These are phyloP conservation scores for Lactifluus piperatus DNA, from an alignment of 768 basidiomycete species.

Conservation along the genomic window DNA sequence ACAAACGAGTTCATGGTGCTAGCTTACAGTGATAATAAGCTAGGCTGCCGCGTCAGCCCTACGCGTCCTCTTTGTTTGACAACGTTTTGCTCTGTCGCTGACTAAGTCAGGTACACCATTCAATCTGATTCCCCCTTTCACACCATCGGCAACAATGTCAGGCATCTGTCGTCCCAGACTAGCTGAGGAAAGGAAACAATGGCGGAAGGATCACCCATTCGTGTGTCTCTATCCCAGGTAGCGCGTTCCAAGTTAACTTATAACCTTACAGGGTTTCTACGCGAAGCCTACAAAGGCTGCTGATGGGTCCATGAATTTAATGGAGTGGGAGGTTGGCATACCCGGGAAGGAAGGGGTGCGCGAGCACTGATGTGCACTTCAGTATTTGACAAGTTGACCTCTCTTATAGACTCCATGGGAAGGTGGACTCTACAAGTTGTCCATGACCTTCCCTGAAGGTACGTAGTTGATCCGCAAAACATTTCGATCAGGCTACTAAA, in stretches of 20 bases:
- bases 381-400: not conserved
- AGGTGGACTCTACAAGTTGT: slow-evolving; percentile 87
- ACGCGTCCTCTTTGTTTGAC: slow-evolving; percentile 17
- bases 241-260: not conserved
- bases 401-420: slow-evolving; percentile 85
- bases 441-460: slow-evolving; percentile 98
- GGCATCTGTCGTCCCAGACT: slow-evolving; percentile 91
- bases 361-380: slow-evolving; percentile 18
- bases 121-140: not conserved
- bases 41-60: slow-evolving; percentile 8
- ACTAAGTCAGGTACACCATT: not conserved
- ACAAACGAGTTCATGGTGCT: slow-evolving; percentile 62
- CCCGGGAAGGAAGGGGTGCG: slow-evolving; percentile 85
- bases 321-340: slow-evolving; percentile 99
- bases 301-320: slow-evolving; percentile 92
- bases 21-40: not conserved
- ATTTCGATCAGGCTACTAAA: not conserved
- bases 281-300: slow-evolving; percentile 84
- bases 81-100: not conserved
- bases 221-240: slow-evolving; percentile 43
- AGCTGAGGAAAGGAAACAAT: slow-evolving; percentile 96
- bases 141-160: slow-evolving; percentile 44
- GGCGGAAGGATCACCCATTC: slow-evolving; percentile 98
- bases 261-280: slow-evolving; percentile 74
- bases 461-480: slow-evolving; percentile 11